Base-by-base conservation (phyloP, 352 stramenopile species). In the Globisporangium parvum region DNA sequence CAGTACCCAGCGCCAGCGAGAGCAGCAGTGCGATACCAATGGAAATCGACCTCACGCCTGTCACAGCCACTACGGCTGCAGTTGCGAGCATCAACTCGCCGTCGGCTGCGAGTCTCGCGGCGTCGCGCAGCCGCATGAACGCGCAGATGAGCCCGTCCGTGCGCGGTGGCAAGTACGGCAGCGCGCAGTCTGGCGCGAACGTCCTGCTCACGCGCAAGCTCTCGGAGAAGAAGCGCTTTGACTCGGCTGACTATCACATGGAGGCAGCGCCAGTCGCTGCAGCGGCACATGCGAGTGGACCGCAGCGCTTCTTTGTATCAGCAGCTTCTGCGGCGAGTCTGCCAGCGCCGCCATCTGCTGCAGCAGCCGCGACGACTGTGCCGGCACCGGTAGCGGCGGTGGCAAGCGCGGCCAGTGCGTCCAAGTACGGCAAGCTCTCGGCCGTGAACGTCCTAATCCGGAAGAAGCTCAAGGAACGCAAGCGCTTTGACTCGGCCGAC, bases 401-500 rank as follows among this genome's bases (percentile, higher is more conserved):
- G 6, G 41, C 23, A 12, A 53, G 37, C 1, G 10, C 31, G 5
- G 12, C 6, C 31, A 12, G 31, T 37, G 31, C 31, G 31, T 74
- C 75, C 24, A 76, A 85, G 35, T 90, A 88, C 53, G 73, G 77
- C 0, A 86, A 86, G 52, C 62, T 90, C 10, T 80, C 70, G 21
- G 80, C 80, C 0, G 75, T 70, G 1, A 83, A 93, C 40, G 70
- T 93, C n/a, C 60, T 93, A 15, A 77, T 93, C 49, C 84, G 82
- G 23, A 83, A 81, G 11, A 85, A 91, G 47, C 55, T 93, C 15
- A 84, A 87, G 54, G 84, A 93, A 54, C 75, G 84, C 15, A 91
- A 93, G 47, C 78, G 80, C 5, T 92, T 93, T 28, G 81, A 92
- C 57, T 93, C 84, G 31, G 81, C 81, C 0, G 84, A 91, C 60